Evolutionary conservation across 148 eudicot species (phyloP).

Genomic region (Agrostemma githago): DNA sequence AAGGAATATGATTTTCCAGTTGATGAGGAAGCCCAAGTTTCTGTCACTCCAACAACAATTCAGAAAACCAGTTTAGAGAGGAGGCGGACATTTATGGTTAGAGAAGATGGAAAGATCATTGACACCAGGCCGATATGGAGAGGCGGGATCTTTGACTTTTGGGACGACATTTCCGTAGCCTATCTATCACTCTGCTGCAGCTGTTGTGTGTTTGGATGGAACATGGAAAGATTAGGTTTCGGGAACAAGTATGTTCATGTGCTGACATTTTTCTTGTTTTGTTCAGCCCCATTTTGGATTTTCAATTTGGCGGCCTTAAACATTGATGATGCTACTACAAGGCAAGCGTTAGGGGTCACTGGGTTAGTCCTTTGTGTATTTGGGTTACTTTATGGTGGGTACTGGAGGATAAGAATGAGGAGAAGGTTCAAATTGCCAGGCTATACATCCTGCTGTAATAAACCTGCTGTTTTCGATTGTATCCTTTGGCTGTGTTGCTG

Average conservation of each 20-base stretch:
- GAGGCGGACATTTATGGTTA: constrained; percentile 60
- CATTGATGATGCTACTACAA: constrained; percentile 50
- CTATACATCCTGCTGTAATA: constrained; percentile 54
- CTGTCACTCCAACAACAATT: constrained; percentile 26
- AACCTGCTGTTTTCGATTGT: constrained; percentile 64
- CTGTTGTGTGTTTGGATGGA: constrained; percentile 96
- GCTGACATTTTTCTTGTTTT: constrained; percentile 80
- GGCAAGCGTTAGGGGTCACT: constrained; percentile 60
- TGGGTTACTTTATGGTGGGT: constrained; percentile 90
- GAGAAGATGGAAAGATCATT: constrained; percentile 39
- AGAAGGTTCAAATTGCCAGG: constrained; percentile 77
- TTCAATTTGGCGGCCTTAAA: constrained; percentile 87
- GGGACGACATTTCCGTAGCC: constrained; percentile 82
- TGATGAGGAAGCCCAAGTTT: constrained; percentile 70
- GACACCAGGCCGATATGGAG: constrained; percentile 63
- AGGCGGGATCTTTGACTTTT: constrained; percentile 78
- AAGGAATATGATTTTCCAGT: constrained; percentile 47
- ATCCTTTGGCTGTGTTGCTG: constrained; percentile 84
- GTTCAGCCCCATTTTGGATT: constrained; percentile 86
- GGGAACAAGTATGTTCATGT: constrained; percentile 94
- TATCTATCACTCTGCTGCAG: constrained; percentile 73
- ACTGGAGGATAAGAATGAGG: constrained; percentile 96
- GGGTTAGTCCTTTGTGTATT: constrained; percentile 74
- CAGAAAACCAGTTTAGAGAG: constrained; percentile 38
- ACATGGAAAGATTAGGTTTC: constrained; percentile 92